These are phyloP conservation scores for Blastomyces parvus DNA, from an alignment of 2,329 filamentous ascomycete species.

Conservation along the genomic window DNA sequence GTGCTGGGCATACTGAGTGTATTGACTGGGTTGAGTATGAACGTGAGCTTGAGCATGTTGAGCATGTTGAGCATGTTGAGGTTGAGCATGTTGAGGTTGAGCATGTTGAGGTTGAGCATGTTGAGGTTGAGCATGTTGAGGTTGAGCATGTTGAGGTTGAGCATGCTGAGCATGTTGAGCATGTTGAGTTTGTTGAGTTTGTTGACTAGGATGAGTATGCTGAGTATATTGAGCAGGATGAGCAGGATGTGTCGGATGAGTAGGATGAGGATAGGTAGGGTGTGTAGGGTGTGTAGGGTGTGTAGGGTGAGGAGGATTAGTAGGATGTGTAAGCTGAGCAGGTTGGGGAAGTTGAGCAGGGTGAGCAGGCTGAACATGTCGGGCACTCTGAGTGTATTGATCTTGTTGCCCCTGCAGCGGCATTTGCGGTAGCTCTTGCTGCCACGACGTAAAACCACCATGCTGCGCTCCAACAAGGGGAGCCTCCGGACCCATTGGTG, in stretches of 20 bases:
- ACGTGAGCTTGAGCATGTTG: not conserved
- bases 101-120: no score
- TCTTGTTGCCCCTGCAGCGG: not conserved
- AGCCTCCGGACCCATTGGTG: not conserved
- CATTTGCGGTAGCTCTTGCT: not conserved
- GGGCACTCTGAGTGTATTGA: not conserved
- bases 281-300: not conserved
- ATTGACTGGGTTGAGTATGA: no score
- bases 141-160: no score
- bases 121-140: no score
- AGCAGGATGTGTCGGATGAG: no score
- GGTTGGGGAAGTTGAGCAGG: not conserved
- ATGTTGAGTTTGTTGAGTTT: no score
- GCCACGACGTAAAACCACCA: not conserved
- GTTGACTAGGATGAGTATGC: not conserved
- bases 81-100: no score
- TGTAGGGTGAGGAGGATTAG: not conserved
- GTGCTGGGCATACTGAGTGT: no score
- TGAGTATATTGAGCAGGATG: not conserved
- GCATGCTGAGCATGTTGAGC: no score
- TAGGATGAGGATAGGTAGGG: not conserved
- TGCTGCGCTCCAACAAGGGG: not conserved
- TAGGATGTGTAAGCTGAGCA: not conserved
- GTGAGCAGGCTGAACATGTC: not conserved
- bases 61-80: not conserved